Base-by-base conservation (phyloP, 2,329 filamentous ascomycete genomes). In the Colletotrichum sp. region DNA sequence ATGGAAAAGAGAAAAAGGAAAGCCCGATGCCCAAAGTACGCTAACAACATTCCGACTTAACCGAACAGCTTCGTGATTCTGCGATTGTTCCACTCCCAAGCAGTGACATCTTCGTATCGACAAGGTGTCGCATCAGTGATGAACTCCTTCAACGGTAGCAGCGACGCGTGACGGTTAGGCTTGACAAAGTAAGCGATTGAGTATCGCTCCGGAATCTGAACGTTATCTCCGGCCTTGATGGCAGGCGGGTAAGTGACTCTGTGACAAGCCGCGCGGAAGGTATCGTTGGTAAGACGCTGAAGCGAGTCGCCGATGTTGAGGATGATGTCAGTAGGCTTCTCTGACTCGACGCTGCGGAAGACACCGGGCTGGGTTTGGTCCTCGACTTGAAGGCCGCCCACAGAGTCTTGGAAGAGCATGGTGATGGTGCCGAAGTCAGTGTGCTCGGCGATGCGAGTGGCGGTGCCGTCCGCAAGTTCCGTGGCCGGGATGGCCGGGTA, bases 271-370 rank as follows among this genome's bases (percentile, higher is more conserved):
- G 84, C 81, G n/a, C 75, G 79, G 66, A 87, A 78, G 0, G 72
- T 79, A 16, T 82, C 81, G 34, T 86, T 86, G 2, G 85, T 85
- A 79, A 83, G 79, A 0, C 85, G 82, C 78, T 87, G 81, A 4
- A 88, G 75, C 1, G 80, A 85, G 66, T 88, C 85, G 7, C 84
- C 81, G 16, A 86, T 83, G 77, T 86, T 87, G 66, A 88, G 80
- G 30, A 86, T 81, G 8, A 88, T 81, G 28, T 83, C 80, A 0
- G 77, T 79, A 1, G 75, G 78, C 0, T 81, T 81, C 3, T 71
- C 68, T 0, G 80, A 80, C n/a, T 79, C 78, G 1, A 83, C 78
- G 9, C 79, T 77, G 22, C 76, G 71, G 69, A 81, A 83, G 4
- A 74, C 79, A 3, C 81, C 81, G 2, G 76, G 73, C 4, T 79